A percentile compares a stretch with the other conserved stretches of the same genome.
These are phyloP conservation scores for Salix exigua DNA, from an alignment of 345 rosid genomes.

Conservation along the genomic window DNA sequence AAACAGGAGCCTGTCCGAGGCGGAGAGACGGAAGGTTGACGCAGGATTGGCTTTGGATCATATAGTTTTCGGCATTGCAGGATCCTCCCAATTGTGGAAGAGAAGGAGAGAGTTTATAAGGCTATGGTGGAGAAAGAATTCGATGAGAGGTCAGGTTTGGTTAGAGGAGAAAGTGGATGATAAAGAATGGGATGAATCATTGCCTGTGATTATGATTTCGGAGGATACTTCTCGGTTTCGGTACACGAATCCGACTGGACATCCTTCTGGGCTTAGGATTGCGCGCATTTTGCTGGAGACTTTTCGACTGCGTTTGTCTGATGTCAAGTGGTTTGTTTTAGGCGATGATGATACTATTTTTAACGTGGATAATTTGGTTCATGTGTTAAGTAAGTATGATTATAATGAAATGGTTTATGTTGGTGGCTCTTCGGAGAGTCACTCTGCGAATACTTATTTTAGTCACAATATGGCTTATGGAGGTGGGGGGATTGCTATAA, in stretches of 20 bases:
- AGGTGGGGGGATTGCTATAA: constrained; percentile 94
- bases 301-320: constrained; percentile 58
- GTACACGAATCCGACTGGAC: constrained; percentile 89
- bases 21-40: background rate
- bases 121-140: constrained; percentile 80
- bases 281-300: constrained; percentile 66
- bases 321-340: constrained; percentile 80
- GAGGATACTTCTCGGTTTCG: constrained; percentile 85
- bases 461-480: constrained; percentile 91
- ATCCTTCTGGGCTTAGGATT: constrained; percentile 89
- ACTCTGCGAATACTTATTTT: constrained; percentile 81
- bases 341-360: constrained; percentile 94
- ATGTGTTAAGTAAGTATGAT: constrained; percentile 71
- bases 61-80: constrained; percentile 87
- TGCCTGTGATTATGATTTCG: constrained; percentile 71
- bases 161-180: constrained; percentile 55
- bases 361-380: constrained; percentile 57
- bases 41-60: constrained; percentile 38
- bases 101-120: constrained; percentile 71
- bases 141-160: constrained; percentile 85
- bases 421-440: constrained; percentile 84
- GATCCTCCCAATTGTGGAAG: constrained; percentile 77
- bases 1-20: constrained; percentile 42
- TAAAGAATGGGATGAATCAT: constrained; percentile 46
- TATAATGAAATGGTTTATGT: constrained; percentile 71